phyloP scores from a whole-genome alignment of 2,329 filamentous ascomycete species.

The Uncinocarpus reesii region DNA sequence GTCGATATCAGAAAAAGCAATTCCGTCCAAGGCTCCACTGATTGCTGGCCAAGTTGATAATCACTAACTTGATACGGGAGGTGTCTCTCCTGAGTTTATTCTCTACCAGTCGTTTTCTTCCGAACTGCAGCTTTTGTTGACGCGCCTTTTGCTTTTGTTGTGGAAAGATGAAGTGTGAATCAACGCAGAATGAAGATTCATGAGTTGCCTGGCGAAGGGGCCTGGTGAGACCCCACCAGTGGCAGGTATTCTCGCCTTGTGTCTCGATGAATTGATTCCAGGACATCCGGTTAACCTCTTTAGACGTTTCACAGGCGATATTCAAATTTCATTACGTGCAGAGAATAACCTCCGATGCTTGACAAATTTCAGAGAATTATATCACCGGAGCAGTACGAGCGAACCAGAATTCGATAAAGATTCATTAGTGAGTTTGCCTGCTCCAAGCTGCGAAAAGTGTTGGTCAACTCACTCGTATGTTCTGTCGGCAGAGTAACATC shows the following conservation, averaged over 20 bases:
- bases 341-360: constrained; percentile 9
- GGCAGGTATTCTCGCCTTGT: not conserved
- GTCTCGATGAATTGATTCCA: constrained; percentile 4
- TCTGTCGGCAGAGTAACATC: constrained; percentile 7
- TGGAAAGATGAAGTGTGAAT: too few species aligned
- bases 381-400: not conserved
- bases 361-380: too few species aligned
- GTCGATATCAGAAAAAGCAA: not conserved
- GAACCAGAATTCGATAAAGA: constrained; percentile 3
- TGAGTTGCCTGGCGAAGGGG: too few species aligned
- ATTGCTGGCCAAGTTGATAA: not conserved
- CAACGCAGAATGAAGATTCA: not conserved
- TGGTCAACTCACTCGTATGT: not conserved
- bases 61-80: constrained; percentile 1
- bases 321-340: constrained; percentile 4
- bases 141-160: too few species aligned
- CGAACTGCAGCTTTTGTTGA: too few species aligned
- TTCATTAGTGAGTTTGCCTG: not conserved
- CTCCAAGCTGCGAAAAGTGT: not conserved
- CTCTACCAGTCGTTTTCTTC: not conserved
- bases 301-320: constrained; percentile 6
- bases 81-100: not conserved
- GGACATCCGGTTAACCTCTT: constrained; percentile 2
- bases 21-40: not conserved
- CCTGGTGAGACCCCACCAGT: too few species aligned